phyloP scores from a whole-genome alignment of 805 yeast species.

The Kluyveromyces lactis region DNA sequence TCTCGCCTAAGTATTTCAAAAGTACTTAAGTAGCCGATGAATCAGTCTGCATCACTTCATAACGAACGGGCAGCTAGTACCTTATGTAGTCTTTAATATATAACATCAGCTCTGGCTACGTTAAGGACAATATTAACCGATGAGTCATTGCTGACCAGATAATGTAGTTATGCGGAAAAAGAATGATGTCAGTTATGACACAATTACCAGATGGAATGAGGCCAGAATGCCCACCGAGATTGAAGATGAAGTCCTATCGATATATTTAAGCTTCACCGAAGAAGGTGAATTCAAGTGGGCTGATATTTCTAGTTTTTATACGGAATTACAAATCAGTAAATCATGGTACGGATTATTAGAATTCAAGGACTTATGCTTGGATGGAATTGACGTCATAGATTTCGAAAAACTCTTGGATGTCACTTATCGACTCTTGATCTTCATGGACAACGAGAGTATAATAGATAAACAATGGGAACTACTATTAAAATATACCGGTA shows the following conservation, averaged over 20 bases:
- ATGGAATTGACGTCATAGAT: constrained; percentile 38
- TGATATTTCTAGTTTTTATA: constrained; percentile 26
- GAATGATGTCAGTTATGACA: neutral
- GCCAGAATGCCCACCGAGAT: constrained; percentile 33
- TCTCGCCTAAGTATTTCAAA: too few species aligned
- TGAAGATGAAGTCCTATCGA: constrained; percentile 38
- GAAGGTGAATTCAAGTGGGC: constrained; percentile 33
- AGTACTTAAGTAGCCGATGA: too few species aligned
- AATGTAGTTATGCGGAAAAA: constrained; percentile 4
- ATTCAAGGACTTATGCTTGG: constrained; percentile 27
- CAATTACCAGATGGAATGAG: constrained; percentile 1
- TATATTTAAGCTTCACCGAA: constrained; percentile 34
- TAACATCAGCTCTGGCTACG: too few species aligned
- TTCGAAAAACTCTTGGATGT: constrained; percentile 36
- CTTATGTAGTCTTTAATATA: too few species aligned
- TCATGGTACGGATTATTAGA: constrained; percentile 25
- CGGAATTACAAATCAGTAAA: constrained; percentile 26
- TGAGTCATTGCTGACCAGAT: too few species aligned
- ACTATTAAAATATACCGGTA: constrained; percentile 22
- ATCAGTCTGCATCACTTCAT: too few species aligned
- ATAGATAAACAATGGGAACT: constrained; percentile 37
- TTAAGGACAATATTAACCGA: too few species aligned
- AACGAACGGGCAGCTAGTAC: too few species aligned
- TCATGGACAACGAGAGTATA: constrained; percentile 30
- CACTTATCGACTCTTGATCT: constrained; percentile 35